Conservation (phyloP, 2,329 filamentous ascomycete genomes). For the Pezicula radicicola region DNA sequence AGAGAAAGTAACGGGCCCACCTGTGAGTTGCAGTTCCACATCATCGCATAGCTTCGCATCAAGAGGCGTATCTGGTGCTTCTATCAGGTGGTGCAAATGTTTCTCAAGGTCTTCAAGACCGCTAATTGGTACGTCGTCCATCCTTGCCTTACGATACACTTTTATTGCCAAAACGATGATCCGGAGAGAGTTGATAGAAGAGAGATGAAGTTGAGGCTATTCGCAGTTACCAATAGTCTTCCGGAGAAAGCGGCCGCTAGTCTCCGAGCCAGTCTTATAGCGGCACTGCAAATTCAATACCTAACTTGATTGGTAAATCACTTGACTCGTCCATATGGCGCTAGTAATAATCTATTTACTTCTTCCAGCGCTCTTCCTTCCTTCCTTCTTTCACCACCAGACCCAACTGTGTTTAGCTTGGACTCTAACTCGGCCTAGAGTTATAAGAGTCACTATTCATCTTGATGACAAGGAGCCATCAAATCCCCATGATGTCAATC, state of each 20-base stretch:
- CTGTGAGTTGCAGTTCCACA: slow-evolving; percentile 56
- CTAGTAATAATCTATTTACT: too few relatives aligned
- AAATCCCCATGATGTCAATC: too few relatives aligned
- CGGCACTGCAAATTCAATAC: too few relatives aligned
- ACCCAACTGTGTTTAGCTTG: too few relatives aligned
- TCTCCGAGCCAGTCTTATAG: too few relatives aligned
- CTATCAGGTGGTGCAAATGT: slow-evolving; percentile 50
- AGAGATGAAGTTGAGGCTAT: background rate
- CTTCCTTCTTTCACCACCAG: too few relatives aligned
- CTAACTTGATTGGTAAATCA: too few relatives aligned
- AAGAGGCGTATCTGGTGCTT: slow-evolving; percentile 39
- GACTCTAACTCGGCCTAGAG: too few relatives aligned
- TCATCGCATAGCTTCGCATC: slow-evolving; percentile 53
- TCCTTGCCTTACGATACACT: slow-evolving; percentile 1
- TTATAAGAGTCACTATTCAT: too few relatives aligned
- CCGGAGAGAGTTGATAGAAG: background rate
- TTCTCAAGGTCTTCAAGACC: slow-evolving; percentile 51
- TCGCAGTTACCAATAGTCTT: background rate
- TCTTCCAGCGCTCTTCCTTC: too few relatives aligned
- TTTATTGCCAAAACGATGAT: background rate
- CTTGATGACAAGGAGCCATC: too few relatives aligned
- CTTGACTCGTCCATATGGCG: too few relatives aligned
- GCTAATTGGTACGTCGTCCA: slow-evolving; percentile 43
- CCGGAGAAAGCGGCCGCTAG: background rate
- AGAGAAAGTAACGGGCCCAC: slow-evolving; percentile 26